These are phyloP conservation scores for Mesostigma viride DNA, from an alignment of 139 green algal species.

Conservation along the genomic window DNA sequence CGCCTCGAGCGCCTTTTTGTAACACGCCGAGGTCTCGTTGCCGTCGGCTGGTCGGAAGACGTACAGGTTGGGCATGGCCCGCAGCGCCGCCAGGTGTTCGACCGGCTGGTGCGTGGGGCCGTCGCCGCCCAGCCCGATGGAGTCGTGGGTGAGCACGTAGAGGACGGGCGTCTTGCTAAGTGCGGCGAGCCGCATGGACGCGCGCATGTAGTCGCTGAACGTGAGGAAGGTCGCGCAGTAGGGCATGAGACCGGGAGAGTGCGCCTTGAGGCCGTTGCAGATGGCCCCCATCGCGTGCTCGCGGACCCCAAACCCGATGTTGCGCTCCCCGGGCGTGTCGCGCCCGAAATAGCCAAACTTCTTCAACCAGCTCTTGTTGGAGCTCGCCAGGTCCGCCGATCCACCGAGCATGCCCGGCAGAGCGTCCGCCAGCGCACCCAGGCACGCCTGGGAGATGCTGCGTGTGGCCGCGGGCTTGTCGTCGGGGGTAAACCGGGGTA, in stretches of 20 bases:
- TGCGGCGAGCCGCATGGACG: conserved; percentile 81
- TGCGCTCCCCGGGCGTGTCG: conserved; percentile 70
- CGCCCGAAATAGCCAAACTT: conserved; percentile 92
- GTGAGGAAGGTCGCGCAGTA: conserved; percentile 99
- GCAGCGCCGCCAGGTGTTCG: conserved; percentile 90
- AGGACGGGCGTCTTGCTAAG: conserved; percentile 70
- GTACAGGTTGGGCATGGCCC: conserved; percentile 91
- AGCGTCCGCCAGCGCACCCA: conserved; percentile 77
- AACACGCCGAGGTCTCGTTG: conserved; percentile 81
- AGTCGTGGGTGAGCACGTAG: conserved; percentile 97
- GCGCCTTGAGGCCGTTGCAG: conserved; percentile 78
- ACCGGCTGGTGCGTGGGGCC: conserved; percentile 86
- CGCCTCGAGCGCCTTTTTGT: conserved; percentile 54
- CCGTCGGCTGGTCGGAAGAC: conserved; percentile 79
- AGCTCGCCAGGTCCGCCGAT: conserved; percentile 88
- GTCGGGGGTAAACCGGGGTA: conserved; percentile 51
- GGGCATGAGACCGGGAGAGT: conserved; percentile 74
- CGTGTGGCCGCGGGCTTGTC: conserved; percentile 90
- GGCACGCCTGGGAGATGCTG: conserved; percentile 77
- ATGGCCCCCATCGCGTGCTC: conserved; percentile 97
- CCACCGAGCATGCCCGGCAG: conserved; percentile 86
- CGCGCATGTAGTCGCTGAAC: conserved; percentile 98
- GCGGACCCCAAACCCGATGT: conserved; percentile 90
- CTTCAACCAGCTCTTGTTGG: conserved; percentile 97
- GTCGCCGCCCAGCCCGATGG: conserved; percentile 95